Evolutionary conservation across 2,329 filamentous ascomycete genomes (phyloP).

Genomic region (Colletotrichum lini): DNA sequence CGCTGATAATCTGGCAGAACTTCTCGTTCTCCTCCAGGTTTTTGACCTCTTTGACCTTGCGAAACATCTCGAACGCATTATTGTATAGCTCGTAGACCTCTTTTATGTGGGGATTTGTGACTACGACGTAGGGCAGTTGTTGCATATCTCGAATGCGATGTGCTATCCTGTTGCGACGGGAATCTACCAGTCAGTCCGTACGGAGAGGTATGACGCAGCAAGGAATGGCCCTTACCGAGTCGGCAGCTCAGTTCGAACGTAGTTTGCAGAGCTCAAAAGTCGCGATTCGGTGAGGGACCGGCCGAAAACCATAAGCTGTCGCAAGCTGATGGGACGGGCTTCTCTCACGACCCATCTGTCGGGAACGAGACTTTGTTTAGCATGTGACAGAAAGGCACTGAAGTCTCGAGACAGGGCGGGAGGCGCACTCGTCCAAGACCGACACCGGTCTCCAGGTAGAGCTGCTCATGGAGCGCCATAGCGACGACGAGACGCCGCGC

Average conservation of each 20-base stretch:
- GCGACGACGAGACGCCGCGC: conserved; percentile 43
- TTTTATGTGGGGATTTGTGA: conserved; percentile 94
- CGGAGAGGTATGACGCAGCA: not conserved
- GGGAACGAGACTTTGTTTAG: conserved; percentile 35
- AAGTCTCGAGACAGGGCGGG: conserved; percentile 11
- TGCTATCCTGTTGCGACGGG: conserved; percentile 74
- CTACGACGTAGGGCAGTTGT: conserved; percentile 93
- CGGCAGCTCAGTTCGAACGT: conserved; percentile 94
- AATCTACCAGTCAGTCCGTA: conserved; percentile 13
- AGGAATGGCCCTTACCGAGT: conserved; percentile 70
- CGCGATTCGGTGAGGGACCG: conserved; percentile 91
- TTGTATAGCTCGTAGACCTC: conserved; percentile 98
- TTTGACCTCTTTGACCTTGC: conserved; percentile 86
- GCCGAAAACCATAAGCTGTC: conserved; percentile 97
- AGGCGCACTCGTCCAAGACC: conserved; percentile 73
- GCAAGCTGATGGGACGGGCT: conserved; percentile 93
- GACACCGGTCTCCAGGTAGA: conserved; percentile 74
- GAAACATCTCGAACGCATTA: conserved; percentile 92
- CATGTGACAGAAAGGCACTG: conserved; percentile 35
- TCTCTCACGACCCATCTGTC: conserved; percentile 92
- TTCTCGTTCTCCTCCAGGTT: conserved; percentile 90
- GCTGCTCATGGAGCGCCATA: conserved; percentile 48
- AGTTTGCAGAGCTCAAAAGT: conserved; percentile 95
- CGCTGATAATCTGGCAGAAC: conserved; percentile 84
- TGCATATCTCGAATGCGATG: conserved; percentile 98